These are phyloP conservation scores for Scenedesmus sp. DNA, from an alignment of 163 green algal species.

Conservation along the genomic window DNA sequence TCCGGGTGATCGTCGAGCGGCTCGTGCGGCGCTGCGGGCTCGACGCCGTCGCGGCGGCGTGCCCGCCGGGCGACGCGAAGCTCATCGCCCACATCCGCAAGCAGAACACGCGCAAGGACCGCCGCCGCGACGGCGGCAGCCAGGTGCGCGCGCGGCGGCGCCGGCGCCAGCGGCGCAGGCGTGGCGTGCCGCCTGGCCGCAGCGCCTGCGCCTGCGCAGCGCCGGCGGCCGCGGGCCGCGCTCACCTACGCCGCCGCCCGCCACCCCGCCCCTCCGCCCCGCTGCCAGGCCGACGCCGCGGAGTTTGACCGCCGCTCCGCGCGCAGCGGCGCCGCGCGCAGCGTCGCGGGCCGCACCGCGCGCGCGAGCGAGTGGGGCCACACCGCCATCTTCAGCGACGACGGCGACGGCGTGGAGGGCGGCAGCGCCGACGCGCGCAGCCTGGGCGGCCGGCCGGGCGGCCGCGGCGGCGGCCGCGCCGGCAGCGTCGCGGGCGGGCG, in stretches of 20 bases:
- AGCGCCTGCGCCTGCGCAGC: no score
- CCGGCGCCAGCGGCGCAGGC: no score
- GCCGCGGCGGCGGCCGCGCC: background rate
- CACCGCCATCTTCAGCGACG: conserved; percentile 84
- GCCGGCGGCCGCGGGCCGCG: no score
- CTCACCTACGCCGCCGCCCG: background rate
- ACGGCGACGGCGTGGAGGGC: conserved; percentile 55
- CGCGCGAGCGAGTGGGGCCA: conserved; percentile 76
- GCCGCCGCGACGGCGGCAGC: conserved; percentile 44
- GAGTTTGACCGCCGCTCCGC: conserved; percentile 54
- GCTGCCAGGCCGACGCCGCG: conserved; percentile 15
- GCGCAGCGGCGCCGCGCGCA: conserved; percentile 41
- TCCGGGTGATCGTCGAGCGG: conserved; percentile 92
- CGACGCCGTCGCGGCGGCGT: conserved; percentile 78
- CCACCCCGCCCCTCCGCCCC: background rate
- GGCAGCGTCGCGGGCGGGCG: background rate
- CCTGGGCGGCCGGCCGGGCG: conserved; percentile 2
- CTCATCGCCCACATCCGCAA: conserved; percentile 94
- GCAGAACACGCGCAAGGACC: conserved; percentile 64
- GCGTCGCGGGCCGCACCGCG: conserved; percentile 60
- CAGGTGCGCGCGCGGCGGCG: conserved; percentile 51
- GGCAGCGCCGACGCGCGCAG: conserved; percentile 15
- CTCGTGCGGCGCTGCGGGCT: conserved; percentile 86
- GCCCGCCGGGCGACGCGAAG: conserved; percentile 81
- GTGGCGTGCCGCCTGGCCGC: no score